Evolutionary conservation across 352 stramenopile species (phyloP).

Genomic region (Phytopythium chamaehyphon): DNA sequence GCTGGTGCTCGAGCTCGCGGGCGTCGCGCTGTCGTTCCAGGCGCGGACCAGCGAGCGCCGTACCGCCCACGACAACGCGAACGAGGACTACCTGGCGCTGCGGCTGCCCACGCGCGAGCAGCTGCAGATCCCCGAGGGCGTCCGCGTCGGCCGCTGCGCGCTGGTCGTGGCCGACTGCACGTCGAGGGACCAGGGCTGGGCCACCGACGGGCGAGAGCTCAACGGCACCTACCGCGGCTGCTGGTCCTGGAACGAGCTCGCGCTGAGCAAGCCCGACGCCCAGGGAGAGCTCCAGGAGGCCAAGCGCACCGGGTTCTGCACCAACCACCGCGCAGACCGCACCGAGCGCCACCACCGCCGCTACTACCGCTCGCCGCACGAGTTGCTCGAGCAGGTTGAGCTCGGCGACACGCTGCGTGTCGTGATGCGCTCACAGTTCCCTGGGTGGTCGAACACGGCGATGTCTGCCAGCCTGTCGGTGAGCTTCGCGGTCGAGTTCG

Average conservation of each 20-base stretch:
- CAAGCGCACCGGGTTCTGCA: constrained; percentile 21
- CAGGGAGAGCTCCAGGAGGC: constrained; percentile 15
- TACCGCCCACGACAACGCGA: constrained; percentile 36
- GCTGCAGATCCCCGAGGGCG: constrained; percentile 33
- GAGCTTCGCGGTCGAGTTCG: constrained; percentile 45
- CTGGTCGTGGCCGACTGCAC: constrained; percentile 46
- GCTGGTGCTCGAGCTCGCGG: constrained; percentile 48
- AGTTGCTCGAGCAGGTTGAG: constrained; percentile 32
- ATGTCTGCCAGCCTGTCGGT: constrained; percentile 43
- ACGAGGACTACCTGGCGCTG: constrained; percentile 52
- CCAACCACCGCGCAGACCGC: constrained; percentile 47
- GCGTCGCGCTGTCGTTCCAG: constrained; percentile 47
- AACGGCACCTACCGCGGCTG: constrained; percentile 57
- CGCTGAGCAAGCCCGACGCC: constrained; percentile 23
- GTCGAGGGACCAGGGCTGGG: constrained; percentile 76
- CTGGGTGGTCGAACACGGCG: constrained; percentile 59
- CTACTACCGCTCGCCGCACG: constrained; percentile 26
- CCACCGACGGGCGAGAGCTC: constrained; percentile 28
- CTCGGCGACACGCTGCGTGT: constrained; percentile 46
- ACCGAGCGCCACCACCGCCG: constrained; percentile 57
- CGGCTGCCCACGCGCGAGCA: constrained; percentile 28
- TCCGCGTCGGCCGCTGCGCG: constrained; percentile 32
- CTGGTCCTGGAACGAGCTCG: constrained; percentile 65
- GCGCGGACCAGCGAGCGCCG: constrained; percentile 22
- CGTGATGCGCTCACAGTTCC: constrained; percentile 53